phyloP scores from a whole-genome alignment of 352 stramenopile species.

The Phytophthora pisi region DNA sequence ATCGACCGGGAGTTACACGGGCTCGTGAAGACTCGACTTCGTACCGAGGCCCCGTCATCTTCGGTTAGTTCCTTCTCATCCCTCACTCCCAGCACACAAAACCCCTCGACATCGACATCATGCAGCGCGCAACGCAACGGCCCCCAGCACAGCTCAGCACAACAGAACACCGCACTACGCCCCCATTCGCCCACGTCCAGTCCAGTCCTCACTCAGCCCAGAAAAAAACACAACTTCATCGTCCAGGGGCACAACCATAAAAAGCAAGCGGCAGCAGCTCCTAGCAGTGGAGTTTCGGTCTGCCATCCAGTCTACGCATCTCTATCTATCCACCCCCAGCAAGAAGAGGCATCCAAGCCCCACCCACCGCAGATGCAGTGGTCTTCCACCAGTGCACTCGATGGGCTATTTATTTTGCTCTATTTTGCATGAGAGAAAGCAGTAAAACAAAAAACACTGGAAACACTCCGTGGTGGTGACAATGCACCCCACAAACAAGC shows the following conservation, averaged over 20 bases:
- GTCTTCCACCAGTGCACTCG: conserved; percentile 13
- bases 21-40: conserved; percentile 33
- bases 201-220: conserved; percentile 22
- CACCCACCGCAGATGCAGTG: conserved; percentile 17
- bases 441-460: conserved; percentile 33
- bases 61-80: conserved; percentile 1
- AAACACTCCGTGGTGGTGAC: conserved; percentile 21
- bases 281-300: conserved; percentile 24
- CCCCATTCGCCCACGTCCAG: conserved; percentile 6
- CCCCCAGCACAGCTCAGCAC: conserved; percentile 10
- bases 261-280: conserved; percentile 30
- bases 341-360: conserved; percentile 30
- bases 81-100: conserved; percentile 5
- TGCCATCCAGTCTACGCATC: conserved; percentile 21
- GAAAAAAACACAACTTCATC: conserved; percentile 15
- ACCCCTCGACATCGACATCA: conserved; percentile 9
- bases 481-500: conserved; percentile 18
- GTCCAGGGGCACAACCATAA: conserved; percentile 22
- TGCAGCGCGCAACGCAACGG: conserved; percentile 9
- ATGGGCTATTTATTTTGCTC: conserved; percentile 41
- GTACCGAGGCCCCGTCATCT: conserved; percentile 4
- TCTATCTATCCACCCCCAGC: conserved; percentile 23
- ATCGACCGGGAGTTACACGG: conserved; percentile 63
- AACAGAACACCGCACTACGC: neutral
- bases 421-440: conserved; percentile 40